Evolutionary conservation across 2,329 filamentous ascomycete species (phyloP).

Genomic region (Aspergillus eucalypticola): DNA sequence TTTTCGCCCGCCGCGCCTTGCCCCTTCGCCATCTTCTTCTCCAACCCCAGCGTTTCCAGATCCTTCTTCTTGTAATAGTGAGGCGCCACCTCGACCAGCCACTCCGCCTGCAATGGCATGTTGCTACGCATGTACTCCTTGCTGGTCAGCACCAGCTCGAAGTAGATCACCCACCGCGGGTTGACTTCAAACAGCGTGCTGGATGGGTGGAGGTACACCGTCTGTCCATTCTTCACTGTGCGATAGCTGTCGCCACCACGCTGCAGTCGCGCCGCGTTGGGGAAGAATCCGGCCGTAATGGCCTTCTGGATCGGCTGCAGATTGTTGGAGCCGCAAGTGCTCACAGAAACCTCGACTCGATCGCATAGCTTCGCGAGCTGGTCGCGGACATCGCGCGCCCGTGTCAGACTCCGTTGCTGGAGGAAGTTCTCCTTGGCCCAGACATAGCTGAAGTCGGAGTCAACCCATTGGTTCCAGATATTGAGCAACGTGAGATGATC

Average conservation of each 20-base stretch:
- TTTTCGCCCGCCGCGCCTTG: constrained; percentile 48
- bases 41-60: constrained; percentile 73
- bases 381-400: constrained; percentile 87
- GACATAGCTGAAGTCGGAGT: constrained; percentile 81
- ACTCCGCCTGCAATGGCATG: constrained; percentile 79
- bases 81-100: constrained; percentile 86
- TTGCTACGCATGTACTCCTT: constrained; percentile 93
- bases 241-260: constrained; percentile 84
- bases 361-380: constrained; percentile 92
- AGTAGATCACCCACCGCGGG: constrained; percentile 86
- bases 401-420: constrained; percentile 83
- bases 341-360: constrained; percentile 75
- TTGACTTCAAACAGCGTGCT: constrained; percentile 76
- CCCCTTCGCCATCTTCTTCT: constrained; percentile 69
- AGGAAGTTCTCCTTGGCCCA: constrained; percentile 94
- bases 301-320: constrained; percentile 80
- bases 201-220: constrained; percentile 88
- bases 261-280: constrained; percentile 82
- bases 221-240: constrained; percentile 85
- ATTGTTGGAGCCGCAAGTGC: constrained; percentile 70
- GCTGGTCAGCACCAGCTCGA: constrained; percentile 83
- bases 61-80: constrained; percentile 95
- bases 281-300: constrained; percentile 89
- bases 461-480: constrained; percentile 94
- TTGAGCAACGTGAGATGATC: constrained; percentile 88